Conservation (phyloP, 2,329 filamentous ascomycete species). For the Cercospora nicotianae region DNA sequence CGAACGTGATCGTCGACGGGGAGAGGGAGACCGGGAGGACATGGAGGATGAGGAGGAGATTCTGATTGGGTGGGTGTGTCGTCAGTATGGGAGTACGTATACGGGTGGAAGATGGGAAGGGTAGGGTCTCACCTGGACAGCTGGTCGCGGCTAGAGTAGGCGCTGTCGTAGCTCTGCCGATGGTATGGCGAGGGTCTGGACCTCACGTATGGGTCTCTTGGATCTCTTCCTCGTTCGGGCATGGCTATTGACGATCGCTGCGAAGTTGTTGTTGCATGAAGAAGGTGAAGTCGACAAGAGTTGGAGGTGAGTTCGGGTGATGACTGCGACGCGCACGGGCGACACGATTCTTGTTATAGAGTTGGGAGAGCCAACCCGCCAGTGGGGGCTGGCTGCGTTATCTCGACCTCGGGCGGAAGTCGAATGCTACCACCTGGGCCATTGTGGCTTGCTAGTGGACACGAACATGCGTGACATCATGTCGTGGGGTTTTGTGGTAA, state of each 20-base stretch:
- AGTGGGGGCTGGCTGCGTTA: slow-evolving; percentile 2
- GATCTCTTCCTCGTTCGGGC: slow-evolving; percentile 8
- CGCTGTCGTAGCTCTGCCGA: slow-evolving; percentile 14
- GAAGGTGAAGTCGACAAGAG: neutral
- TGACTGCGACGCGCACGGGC: slow-evolving; percentile 3
- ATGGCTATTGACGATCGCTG: neutral
- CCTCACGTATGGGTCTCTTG: slow-evolving; percentile 9
- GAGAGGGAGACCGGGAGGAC: slow-evolving; percentile 9
- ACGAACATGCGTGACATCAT: slow-evolving; percentile 7
- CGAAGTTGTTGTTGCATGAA: slow-evolving; percentile 6
- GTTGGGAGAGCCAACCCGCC: neutral
- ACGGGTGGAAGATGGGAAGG: slow-evolving; percentile 3
- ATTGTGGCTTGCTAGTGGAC: slow-evolving; percentile 3
- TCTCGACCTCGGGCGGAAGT: neutral
- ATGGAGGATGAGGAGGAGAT: slow-evolving; percentile 6
- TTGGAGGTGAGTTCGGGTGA: neutral
- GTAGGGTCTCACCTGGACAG: slow-evolving; percentile 10
- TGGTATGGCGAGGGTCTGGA: slow-evolving; percentile 2
- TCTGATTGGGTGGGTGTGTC: neutral
- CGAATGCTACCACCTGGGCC: neutral
- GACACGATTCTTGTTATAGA: slow-evolving; percentile 6
- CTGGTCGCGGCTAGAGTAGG: slow-evolving; percentile 13
- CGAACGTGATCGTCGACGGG: slow-evolving; percentile 7
- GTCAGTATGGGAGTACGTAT: neutral
- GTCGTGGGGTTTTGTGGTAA: neutral